Conservation (phyloP, 148 eudicot species). For the Simmondsia chinensis region DNA sequence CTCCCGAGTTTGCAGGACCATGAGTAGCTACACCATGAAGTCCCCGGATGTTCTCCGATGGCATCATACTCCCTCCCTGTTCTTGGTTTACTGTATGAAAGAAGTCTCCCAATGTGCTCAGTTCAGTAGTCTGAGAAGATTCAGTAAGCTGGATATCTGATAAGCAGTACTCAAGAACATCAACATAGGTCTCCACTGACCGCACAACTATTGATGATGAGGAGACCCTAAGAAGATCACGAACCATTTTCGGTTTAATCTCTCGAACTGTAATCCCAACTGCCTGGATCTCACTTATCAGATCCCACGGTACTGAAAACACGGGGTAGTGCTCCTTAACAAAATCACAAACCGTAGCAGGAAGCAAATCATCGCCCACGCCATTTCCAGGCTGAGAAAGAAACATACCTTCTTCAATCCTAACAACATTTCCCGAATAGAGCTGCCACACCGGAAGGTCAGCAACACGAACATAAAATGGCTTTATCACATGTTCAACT, state of each 20-base stretch:
- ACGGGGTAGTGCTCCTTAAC: constrained; percentile 99
- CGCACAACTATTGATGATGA: constrained; percentile 51
- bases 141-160: constrained; percentile 61
- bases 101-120: constrained; percentile 20
- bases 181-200: constrained; percentile 69
- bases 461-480: constrained; percentile 73
- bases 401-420: constrained; percentile 97
- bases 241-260: constrained; percentile 96
- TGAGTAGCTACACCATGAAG: constrained; percentile 41
- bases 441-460: constrained; percentile 95
- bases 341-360: constrained; percentile 88
- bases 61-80: constrained; percentile 31
- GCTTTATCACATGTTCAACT: constrained; percentile 71
- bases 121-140: constrained; percentile 19
- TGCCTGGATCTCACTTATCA: constrained; percentile 83
- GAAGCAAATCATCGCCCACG: constrained; percentile 69
- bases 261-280: constrained; percentile 77
- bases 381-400: constrained; percentile 85
- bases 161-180: constrained; percentile 95
- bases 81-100: constrained; percentile 12
- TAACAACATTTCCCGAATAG: constrained; percentile 79
- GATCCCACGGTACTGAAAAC: constrained; percentile 96
- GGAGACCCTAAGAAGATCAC: constrained; percentile 87
- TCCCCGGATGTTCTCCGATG: constrained; percentile 40
- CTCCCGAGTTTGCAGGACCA: constrained; percentile 56